A percentile compares a stretch with the other conserved stretches of the same genome.
Evolutionary conservation across 2,329 filamentous ascomycete species (phyloP).

Genomic region (Fusarium vanettenii): DNA sequence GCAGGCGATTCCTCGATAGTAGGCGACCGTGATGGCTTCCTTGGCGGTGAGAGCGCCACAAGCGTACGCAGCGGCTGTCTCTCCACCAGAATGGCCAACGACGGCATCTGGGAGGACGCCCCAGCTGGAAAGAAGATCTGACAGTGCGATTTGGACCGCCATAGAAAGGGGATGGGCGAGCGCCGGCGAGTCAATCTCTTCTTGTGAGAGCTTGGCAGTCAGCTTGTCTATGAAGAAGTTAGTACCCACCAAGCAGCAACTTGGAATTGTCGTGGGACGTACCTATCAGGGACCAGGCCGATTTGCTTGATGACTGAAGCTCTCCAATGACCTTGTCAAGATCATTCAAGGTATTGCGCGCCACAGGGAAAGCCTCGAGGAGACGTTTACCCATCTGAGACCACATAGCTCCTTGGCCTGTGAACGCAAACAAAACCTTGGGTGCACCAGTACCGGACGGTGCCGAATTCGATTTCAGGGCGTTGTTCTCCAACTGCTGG

Average conservation of each 20-base stretch:
- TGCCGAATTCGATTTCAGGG: conserved; percentile 26
- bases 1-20: conserved; percentile 36
- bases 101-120: conserved; percentile 32
- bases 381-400: conserved; percentile 39
- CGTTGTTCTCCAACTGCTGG: conserved; percentile 29
- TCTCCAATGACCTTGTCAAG: conserved; percentile 26
- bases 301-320: conserved; percentile 15
- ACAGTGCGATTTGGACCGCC: conserved; percentile 33
- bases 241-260: background rate
- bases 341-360: conserved; percentile 28
- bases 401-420: conserved; percentile 37
- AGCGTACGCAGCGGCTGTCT: conserved; percentile 38
- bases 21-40: conserved; percentile 36
- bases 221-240: conserved; percentile 27
- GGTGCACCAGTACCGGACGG: conserved; percentile 6
- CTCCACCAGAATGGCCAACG: conserved; percentile 38
- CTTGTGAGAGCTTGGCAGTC: conserved; percentile 24
- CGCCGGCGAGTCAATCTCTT: conserved; percentile 27
- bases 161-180: conserved; percentile 36
- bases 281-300: conserved; percentile 30
- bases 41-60: conserved; percentile 37
- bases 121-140: conserved; percentile 36
- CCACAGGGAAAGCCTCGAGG: conserved; percentile 34
- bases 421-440: conserved; percentile 30
- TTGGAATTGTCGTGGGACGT: background rate